A percentile compares a stretch with the other conserved stretches of the same genome.
Conservation (phyloP, 2,329 filamentous ascomycete genomes). For the Aspergillus thermomutatus region DNA sequence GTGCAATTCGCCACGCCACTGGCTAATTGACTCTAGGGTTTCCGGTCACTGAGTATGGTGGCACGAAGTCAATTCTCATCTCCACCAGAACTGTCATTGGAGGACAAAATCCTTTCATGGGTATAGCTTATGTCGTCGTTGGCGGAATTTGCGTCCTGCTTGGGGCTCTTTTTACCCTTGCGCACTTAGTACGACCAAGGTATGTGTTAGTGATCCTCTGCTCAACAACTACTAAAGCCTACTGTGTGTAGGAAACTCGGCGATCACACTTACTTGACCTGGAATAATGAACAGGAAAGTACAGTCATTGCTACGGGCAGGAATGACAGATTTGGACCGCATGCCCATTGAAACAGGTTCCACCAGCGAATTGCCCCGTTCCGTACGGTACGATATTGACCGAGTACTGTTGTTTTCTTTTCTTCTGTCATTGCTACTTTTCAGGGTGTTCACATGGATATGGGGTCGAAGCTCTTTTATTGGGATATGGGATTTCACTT, state of each 20-base stretch:
- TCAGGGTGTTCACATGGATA: not conserved
- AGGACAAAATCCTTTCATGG: slow-evolving; percentile 90
- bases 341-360: slow-evolving; percentile 13
- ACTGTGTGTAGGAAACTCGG: slow-evolving; percentile 75
- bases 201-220: slow-evolving; percentile 40
- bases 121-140: slow-evolving; percentile 92
- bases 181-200: slow-evolving; percentile 88
- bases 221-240: not conserved
- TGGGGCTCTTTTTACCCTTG: slow-evolving; percentile 81
- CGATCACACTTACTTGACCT: slow-evolving; percentile 94
- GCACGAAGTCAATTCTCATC: slow-evolving; percentile 85
- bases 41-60: slow-evolving; percentile 71
- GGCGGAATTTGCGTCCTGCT: slow-evolving; percentile 89
- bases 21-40: slow-evolving; percentile 60
- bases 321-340: slow-evolving; percentile 47
- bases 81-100: slow-evolving; percentile 91
- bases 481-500: too few relatives aligned
- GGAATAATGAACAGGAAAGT: slow-evolving; percentile 72
- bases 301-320: slow-evolving; percentile 55
- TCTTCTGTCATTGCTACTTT: not conserved
- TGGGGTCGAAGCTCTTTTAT: too few relatives aligned
- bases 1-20: not conserved
- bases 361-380: not conserved
- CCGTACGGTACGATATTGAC: not conserved
- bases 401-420: too few relatives aligned